phyloP scores from a whole-genome alignment of 2,329 filamentous ascomycete genomes.

The Leptographium wingfieldii region DNA sequence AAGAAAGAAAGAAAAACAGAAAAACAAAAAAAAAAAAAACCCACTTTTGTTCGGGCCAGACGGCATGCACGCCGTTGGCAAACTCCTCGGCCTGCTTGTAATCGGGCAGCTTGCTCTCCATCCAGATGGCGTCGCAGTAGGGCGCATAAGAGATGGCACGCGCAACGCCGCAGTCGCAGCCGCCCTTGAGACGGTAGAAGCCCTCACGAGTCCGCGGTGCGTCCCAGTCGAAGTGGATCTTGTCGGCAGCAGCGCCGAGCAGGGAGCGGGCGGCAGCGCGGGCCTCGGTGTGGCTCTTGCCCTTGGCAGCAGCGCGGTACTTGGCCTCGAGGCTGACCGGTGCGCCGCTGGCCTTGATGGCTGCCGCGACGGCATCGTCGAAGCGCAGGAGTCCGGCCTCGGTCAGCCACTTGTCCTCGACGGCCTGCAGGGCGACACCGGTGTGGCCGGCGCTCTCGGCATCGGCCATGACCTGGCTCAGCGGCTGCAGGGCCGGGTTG shows the following conservation, averaged over 20 bases:
- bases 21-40: conserved; percentile 19
- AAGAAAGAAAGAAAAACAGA: background rate
- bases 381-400: conserved; percentile 78
- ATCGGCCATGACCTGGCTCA: conserved; percentile 81
- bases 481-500: conserved; percentile 69
- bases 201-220: conserved; percentile 85
- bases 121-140: conserved; percentile 95
- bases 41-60: conserved; percentile 93
- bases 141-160: conserved; percentile 84
- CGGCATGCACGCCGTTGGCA: conserved; percentile 81
- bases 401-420: conserved; percentile 79
- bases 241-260: conserved; percentile 61
- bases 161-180: conserved; percentile 83
- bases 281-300: conserved; percentile 76
- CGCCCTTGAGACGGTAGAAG: conserved; percentile 86
- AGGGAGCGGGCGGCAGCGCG: conserved; percentile 65
- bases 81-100: conserved; percentile 87
- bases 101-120: conserved; percentile 96
- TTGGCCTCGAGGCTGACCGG: conserved; percentile 45
- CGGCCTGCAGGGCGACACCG: conserved; percentile 70
- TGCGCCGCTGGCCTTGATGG: conserved; percentile 42
- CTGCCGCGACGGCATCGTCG: conserved; percentile 75
- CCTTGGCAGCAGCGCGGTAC: conserved; percentile 58
- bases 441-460: conserved; percentile 73
- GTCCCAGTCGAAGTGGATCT: conserved; percentile 93